Evolutionary conservation across 345 rosid species (phyloP), one percentile per base, ranked within the genome.

Genomic region (Kernera saxatilis): DNA sequence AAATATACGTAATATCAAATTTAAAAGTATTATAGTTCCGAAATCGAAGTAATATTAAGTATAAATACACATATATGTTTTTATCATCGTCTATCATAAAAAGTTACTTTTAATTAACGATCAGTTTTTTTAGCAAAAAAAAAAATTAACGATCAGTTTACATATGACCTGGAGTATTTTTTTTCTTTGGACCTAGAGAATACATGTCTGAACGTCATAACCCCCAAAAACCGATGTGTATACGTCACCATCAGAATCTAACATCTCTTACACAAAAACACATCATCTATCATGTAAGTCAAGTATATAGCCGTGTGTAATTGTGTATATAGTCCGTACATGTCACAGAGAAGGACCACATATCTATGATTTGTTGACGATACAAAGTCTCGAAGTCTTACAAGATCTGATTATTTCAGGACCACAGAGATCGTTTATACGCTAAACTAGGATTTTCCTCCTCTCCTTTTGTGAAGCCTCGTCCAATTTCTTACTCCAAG

Each of bases 311-410:
- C 22, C 22, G 54, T 43, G 30, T 19, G 53, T n/a, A n/a, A n/a
- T n/a, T 26, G 17, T 32, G 26, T 30, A 40, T 61, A 40, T 51
- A 57, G 48, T 74, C 73, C 68, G 68, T 74, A 74, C 78, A 74
- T 48, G 68, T 66, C 32, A 37, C 54, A 66, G 69, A 50, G 69
- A 46, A 67, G 73, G 78, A 74, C 73, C 78, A 74, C 78, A 67
- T 39, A 51, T 22, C 45, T 27, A 40, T 27, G 67, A 7, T 67
- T 41, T 50, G n/a, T 3, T 30, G 54, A 67, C 27, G 70, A 57
- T 33, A 46, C 51, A 39, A 29, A 49, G 15, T 67, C 32, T 57
- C 43, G 29, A 67, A 49, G 46, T 67, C 73, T 51, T 50, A 15
- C 78, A 56, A 11, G 35, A 45, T 65, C 56, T 37, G 30, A 4